These are phyloP conservation scores for Starmerella khaoyaiensis DNA, from an alignment of 805 yeast species.

Conservation along the genomic window DNA sequence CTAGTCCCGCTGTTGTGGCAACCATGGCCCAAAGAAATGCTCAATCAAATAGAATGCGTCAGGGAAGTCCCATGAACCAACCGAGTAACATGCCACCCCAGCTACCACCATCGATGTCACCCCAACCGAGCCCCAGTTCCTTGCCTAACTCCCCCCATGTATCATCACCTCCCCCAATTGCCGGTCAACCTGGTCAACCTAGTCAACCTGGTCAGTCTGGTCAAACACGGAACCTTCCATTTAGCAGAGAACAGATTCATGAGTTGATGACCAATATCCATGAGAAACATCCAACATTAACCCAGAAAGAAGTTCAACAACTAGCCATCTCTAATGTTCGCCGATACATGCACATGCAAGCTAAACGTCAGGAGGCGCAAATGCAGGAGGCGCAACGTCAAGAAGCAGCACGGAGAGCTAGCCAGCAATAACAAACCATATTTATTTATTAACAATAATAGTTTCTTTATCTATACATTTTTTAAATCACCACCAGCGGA, in stretches of 20 bases:
- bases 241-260: conserved; percentile 18
- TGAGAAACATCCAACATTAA: conserved; percentile 17
- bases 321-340: conserved; percentile 19
- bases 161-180: too few relatives aligned
- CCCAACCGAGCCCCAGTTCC: too few relatives aligned
- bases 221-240: neutral
- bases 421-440: conserved; percentile 1
- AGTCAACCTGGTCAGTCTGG: neutral
- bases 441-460: neutral
- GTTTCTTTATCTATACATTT: conserved; percentile 6
- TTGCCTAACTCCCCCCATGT: too few relatives aligned
- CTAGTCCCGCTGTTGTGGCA: neutral
- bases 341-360: conserved; percentile 17
- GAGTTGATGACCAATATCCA: conserved; percentile 19
- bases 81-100: neutral
- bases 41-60: conserved; percentile 2
- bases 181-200: neutral
- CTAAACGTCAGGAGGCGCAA: conserved; percentile 5
- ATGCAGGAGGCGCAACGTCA: conserved; percentile 5
- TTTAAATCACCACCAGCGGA: conserved; percentile 34
- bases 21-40: conserved; percentile 6
- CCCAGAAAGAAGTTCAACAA: conserved; percentile 21
- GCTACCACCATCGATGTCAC: neutral
- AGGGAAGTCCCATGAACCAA: neutral
- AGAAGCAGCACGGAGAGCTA: conserved; percentile 6